phyloP scores from a whole-genome alignment of 441 rosid species.

The Melastoma candidum region DNA sequence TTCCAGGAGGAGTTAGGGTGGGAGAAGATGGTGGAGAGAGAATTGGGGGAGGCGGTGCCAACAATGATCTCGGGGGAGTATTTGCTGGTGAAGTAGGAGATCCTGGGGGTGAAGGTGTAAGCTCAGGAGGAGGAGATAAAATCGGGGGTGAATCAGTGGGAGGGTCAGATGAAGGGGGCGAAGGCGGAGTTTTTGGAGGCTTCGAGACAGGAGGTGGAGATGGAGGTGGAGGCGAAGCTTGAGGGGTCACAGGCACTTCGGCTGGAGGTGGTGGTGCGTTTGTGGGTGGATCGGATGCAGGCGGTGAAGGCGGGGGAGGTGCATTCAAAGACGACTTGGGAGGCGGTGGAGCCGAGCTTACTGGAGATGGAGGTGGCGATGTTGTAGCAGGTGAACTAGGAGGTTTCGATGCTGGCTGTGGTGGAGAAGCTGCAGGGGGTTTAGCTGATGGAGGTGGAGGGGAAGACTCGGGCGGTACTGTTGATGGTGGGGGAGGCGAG shows the following conservation, averaged over 20 bases:
- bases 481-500: not conserved
- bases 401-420: not conserved
- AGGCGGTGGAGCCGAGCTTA: slow-evolving; percentile 9
- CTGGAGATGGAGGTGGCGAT: slow-evolving; percentile 16
- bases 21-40: slow-evolving; percentile 26
- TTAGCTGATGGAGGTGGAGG: slow-evolving; percentile 19
- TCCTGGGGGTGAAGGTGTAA: slow-evolving; percentile 36
- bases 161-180: slow-evolving; percentile 7
- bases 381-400: slow-evolving; percentile 15
- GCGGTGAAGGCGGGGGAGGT: slow-evolving; percentile 20
- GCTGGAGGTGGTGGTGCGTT: slow-evolving; percentile 25
- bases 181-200: slow-evolving; percentile 21
- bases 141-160: slow-evolving; percentile 26
- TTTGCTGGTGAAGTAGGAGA: slow-evolving; percentile 23
- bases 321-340: slow-evolving; percentile 28
- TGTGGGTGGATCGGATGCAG: not conserved
- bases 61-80: slow-evolving; percentile 27
- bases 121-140: slow-evolving; percentile 19
- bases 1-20: slow-evolving; percentile 14
- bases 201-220: slow-evolving; percentile 13
- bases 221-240: slow-evolving; percentile 25
- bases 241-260: slow-evolving; percentile 14
- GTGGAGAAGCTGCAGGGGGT: slow-evolving; percentile 10
- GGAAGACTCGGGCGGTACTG: slow-evolving; percentile 1
- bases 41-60: slow-evolving; percentile 25